Evolutionary conservation across 257 asterid species (phyloP).

Genomic region (Ajuga chamaepitys): DNA sequence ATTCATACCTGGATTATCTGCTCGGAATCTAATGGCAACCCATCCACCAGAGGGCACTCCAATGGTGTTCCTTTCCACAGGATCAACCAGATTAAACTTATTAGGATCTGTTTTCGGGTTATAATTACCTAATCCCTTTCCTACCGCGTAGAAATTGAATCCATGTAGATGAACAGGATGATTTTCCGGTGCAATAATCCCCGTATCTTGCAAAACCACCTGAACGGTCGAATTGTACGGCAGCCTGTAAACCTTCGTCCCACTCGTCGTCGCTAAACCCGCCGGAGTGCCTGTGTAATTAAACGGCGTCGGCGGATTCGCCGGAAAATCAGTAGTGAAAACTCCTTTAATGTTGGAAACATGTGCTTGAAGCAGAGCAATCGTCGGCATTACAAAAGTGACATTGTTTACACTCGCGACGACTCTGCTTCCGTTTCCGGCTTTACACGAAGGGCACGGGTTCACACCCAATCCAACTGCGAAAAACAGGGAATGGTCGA

Average conservation of each 20-base stretch:
- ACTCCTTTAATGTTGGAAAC: conserved; percentile 50
- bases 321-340: conserved; percentile 80
- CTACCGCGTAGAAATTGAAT: conserved; percentile 77
- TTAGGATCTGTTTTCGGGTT: conserved; percentile 50
- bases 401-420: conserved; percentile 73
- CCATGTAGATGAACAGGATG: conserved; percentile 94
- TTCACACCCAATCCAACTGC: conserved; percentile 66
- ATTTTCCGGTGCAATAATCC: conserved; percentile 69
- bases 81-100: conserved; percentile 75
- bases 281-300: conserved; percentile 59
- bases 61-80: conserved; percentile 85
- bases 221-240: conserved; percentile 62
- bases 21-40: conserved; percentile 82
- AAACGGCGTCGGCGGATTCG: conserved; percentile 43
- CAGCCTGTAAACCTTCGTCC: conserved; percentile 60
- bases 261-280: conserved; percentile 40
- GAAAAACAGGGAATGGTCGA: conserved; percentile 66
- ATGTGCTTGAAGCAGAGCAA: conserved; percentile 71
- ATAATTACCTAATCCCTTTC: conserved; percentile 67
- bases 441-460: conserved; percentile 69
- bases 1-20: conserved; percentile 87
- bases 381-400: conserved; percentile 80
- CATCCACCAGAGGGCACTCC: conserved; percentile 97
- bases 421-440: conserved; percentile 61
- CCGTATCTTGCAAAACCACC: conserved; percentile 80